Percentiles rank a stretch among this genome's conserved stretches.
These are phyloP conservation scores for Myxozyma mucilagina DNA, from an alignment of 805 yeast genomes.

Conservation along the genomic window DNA sequence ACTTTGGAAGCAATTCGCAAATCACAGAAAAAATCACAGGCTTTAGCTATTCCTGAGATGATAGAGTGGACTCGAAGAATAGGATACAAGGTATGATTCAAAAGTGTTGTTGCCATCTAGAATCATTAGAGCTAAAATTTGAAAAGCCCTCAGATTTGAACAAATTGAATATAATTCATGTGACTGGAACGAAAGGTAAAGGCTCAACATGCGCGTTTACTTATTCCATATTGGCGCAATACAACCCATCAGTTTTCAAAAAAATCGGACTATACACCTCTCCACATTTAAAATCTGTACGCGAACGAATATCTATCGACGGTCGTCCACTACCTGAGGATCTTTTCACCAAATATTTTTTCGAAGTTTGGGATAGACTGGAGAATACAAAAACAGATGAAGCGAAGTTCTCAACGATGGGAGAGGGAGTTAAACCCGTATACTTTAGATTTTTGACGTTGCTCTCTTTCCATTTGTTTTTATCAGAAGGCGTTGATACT, in stretches of 20 bases:
- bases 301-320: slow-evolving; percentile 86
- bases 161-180: slow-evolving; percentile 76
- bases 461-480: slow-evolving; percentile 84
- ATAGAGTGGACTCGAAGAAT: slow-evolving; percentile 71
- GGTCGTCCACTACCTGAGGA: slow-evolving; percentile 82
- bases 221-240: slow-evolving; percentile 73
- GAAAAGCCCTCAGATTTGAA: slow-evolving; percentile 61
- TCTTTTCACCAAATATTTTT: slow-evolving; percentile 82
- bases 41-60: slow-evolving; percentile 79
- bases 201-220: slow-evolving; percentile 97
- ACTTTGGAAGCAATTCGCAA: slow-evolving; percentile 79
- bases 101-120: slow-evolving; percentile 35
- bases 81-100: slow-evolving; percentile 50
- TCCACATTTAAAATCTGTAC: slow-evolving; percentile 89
- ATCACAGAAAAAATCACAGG: slow-evolving; percentile 61
- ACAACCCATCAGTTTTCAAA: slow-evolving; percentile 39
- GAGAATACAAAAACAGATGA: slow-evolving; percentile 53
- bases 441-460: slow-evolving; percentile 90
- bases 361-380: slow-evolving; percentile 88
- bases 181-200: slow-evolving; percentile 98
- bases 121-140: background rate
- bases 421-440: slow-evolving; percentile 75
- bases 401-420: slow-evolving; percentile 69
- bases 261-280: slow-evolving; percentile 93
- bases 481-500: slow-evolving; percentile 85